These are phyloP conservation scores for Fraxinus xanthoxyloides DNA, from an alignment of 305 asterid species.

Conservation along the genomic window DNA sequence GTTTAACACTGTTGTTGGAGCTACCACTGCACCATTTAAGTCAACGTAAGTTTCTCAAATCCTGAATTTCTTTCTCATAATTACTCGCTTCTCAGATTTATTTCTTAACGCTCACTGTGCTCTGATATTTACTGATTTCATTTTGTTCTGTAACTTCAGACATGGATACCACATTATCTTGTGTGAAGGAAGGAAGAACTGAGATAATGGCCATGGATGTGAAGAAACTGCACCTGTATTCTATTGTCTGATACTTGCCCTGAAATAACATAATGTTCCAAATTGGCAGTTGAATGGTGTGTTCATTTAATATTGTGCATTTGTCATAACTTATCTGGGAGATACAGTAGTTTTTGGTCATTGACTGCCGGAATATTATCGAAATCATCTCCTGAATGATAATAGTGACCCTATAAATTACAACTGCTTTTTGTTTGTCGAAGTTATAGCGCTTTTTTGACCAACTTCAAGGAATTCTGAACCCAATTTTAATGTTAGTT, in stretches of 20 bases:
- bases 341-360: background rate
- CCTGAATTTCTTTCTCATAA: slow-evolving; percentile 11
- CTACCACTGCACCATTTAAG: slow-evolving; percentile 82
- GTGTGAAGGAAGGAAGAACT: slow-evolving; percentile 91
- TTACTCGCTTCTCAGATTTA: background rate
- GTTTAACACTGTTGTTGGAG: slow-evolving; percentile 80
- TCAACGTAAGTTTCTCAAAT: slow-evolving; percentile 59
- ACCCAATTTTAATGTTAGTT: background rate
- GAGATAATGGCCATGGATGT: slow-evolving; percentile 28
- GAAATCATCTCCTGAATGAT: background rate
- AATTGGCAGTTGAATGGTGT: slow-evolving; percentile 18
- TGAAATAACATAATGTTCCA: slow-evolving; percentile 16
- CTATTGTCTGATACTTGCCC: slow-evolving; percentile 11
- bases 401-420: background rate
- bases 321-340: slow-evolving; percentile 12
- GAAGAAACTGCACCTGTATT: slow-evolving; percentile 10
- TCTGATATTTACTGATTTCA: background rate
- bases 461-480: background rate
- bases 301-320: slow-evolving; percentile 11
- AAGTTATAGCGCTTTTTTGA: background rate
- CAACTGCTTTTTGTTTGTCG: background rate
- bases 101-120: background rate
- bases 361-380: background rate
- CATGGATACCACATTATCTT: slow-evolving; percentile 94
- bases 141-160: slow-evolving; percentile 41